Evolutionary conservation across 2,329 filamentous ascomycete genomes (phyloP).

Genomic region (Colletotrichum sp.): DNA sequence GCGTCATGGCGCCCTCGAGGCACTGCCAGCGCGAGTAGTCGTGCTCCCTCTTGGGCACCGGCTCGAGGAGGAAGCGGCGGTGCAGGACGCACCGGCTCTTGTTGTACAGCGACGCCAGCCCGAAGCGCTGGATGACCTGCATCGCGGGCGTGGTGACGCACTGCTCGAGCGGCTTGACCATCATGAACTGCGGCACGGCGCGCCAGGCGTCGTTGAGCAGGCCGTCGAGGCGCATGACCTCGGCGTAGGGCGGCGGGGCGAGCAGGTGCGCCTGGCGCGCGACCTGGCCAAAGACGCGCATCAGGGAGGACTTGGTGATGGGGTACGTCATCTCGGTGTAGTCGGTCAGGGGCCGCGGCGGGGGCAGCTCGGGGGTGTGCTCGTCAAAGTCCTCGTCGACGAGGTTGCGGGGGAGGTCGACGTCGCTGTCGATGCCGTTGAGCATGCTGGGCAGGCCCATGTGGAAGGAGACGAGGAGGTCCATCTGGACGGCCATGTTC

Average conservation of each 20-base stretch:
- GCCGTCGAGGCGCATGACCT: slow-evolving; percentile 53
- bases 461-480: slow-evolving; percentile 70
- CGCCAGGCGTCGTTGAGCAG: slow-evolving; percentile 50
- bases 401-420: slow-evolving; percentile 64
- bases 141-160: slow-evolving; percentile 52
- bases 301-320: slow-evolving; percentile 54
- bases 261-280: slow-evolving; percentile 55
- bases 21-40: slow-evolving; percentile 57
- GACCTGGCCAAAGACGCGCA: slow-evolving; percentile 54
- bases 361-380: slow-evolving; percentile 58
- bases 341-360: slow-evolving; percentile 59
- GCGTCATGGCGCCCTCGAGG: slow-evolving; percentile 50
- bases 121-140: slow-evolving; percentile 57
- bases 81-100: slow-evolving; percentile 62
- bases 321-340: slow-evolving; percentile 64
- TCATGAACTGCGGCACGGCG: slow-evolving; percentile 52
- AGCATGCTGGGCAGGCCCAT: slow-evolving; percentile 72
- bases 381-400: slow-evolving; percentile 70
- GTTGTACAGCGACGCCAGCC: slow-evolving; percentile 55
- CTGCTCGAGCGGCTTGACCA: slow-evolving; percentile 50
- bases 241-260: slow-evolving; percentile 49
- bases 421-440: slow-evolving; percentile 67
- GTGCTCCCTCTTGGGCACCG: slow-evolving; percentile 46
- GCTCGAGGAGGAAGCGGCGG: slow-evolving; percentile 54
- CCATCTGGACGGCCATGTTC: slow-evolving; percentile 62